These are phyloP conservation scores for Sinapis alba DNA, from an alignment of 441 rosid species.

Conservation along the genomic window DNA sequence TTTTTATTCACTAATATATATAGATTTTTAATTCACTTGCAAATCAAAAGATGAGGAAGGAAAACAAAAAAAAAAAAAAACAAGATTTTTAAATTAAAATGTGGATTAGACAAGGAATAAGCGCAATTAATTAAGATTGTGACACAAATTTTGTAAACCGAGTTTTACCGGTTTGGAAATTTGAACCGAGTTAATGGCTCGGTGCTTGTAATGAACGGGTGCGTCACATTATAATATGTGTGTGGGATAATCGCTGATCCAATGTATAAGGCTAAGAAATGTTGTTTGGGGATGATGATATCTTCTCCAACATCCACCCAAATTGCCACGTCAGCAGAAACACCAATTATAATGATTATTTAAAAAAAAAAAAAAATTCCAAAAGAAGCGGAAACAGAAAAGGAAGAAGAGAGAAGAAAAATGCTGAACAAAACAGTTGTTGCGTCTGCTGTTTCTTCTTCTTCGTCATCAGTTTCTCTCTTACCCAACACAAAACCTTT, in stretches of 20 bases:
- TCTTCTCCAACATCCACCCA: slow-evolving; percentile 45
- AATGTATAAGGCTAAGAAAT: not conserved
- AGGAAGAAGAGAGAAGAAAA: slow-evolving; percentile 11
- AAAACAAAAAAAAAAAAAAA: no score
- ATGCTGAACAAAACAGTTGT: slow-evolving; percentile 55
- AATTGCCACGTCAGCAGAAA: slow-evolving; percentile 43
- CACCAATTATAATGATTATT: slow-evolving; percentile 1
- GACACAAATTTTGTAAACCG: no score
- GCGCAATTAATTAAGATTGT: no score
- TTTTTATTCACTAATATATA: no score
- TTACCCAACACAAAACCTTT: slow-evolving; percentile 25
- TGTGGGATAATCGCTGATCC: not conserved
- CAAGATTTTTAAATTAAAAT: no score
- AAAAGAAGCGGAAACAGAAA: slow-evolving; percentile 11
- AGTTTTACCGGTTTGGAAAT: not conserved
- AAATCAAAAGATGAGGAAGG: no score
- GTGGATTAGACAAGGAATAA: no score
- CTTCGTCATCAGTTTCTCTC: slow-evolving; percentile 12
- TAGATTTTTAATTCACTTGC: no score
- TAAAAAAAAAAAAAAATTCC: not conserved
- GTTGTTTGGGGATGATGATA: slow-evolving; percentile 5
- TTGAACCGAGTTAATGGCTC: not conserved
- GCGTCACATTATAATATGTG: not conserved
- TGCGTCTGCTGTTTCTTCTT: no score
- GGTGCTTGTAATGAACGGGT: no score